phyloP scores from a whole-genome alignment of 371 early-diverging fungal genomes.

The Haplosporangium sp. region DNA sequence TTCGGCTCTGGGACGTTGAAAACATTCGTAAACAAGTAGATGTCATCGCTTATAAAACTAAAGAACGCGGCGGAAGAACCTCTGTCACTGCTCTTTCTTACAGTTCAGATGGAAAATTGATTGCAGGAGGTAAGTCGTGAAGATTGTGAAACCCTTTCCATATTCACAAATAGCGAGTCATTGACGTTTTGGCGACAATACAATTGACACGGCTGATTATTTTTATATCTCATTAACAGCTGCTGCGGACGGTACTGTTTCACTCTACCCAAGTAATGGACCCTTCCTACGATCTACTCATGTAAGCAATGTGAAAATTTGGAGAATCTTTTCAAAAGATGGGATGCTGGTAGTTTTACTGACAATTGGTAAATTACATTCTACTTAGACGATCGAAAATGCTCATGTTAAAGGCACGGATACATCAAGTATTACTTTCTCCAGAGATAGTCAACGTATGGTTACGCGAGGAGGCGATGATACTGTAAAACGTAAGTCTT shows the following conservation, averaged over 20 bases:
- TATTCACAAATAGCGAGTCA: too few relatives aligned
- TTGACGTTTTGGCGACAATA: too few relatives aligned
- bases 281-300: conserved; percentile 38
- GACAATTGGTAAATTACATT: conserved; percentile 10
- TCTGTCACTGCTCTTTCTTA: conserved; percentile 74
- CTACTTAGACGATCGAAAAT: conserved; percentile 64
- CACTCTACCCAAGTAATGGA: conserved; percentile 39
- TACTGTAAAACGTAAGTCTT: conserved; percentile 79
- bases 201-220: neutral
- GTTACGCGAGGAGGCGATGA: conserved; percentile 88
- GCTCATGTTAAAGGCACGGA: conserved; percentile 81
- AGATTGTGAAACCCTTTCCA: too few relatives aligned
- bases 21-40: conserved; percentile 75
- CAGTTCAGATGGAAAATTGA: conserved; percentile 75
- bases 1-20: conserved; percentile 91
- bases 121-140: conserved; percentile 67
- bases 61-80: conserved; percentile 78
- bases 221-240: conserved; percentile 11
- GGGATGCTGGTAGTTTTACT: neutral
- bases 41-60: conserved; percentile 84
- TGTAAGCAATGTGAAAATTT: conserved; percentile 12
- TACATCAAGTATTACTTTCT: conserved; percentile 77
- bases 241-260: conserved; percentile 40
- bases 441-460: conserved; percentile 71
- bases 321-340: too few relatives aligned